A percentile compares a stretch with the other conserved stretches of the same genome.
Evolutionary conservation across 1,139 yeast species (phyloP).

Genomic region (Suhomyces bolitotheri): DNA sequence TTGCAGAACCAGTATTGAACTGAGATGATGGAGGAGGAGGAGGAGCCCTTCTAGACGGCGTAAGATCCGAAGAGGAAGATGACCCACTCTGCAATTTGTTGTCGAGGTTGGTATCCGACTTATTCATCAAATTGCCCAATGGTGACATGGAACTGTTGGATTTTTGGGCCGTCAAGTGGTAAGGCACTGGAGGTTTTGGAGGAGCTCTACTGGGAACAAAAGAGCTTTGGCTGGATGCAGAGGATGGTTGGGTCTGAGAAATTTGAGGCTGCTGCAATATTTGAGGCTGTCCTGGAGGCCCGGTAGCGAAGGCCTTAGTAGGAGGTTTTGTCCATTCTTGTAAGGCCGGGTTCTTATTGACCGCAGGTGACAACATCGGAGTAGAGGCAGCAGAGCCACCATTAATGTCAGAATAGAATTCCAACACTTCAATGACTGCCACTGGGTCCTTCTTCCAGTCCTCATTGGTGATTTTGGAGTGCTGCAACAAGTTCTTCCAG

Average conservation of each 20-base stretch:
- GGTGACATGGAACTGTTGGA: constrained; percentile 33
- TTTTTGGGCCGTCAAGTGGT: constrained; percentile 33
- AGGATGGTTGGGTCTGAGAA: constrained; percentile 8
- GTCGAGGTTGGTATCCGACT: constrained; percentile 17
- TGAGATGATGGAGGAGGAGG: constrained; percentile 44
- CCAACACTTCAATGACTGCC: constrained; percentile 89
- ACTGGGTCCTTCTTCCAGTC: constrained; percentile 84
- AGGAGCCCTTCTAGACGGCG: constrained; percentile 57
- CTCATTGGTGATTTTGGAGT: constrained; percentile 76
- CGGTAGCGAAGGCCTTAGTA: constrained; percentile 15
- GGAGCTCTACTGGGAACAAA: constrained; percentile 45
- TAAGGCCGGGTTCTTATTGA: constrained; percentile 15
- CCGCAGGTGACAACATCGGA: constrained; percentile 29
- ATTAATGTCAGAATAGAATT: constrained; percentile 64
- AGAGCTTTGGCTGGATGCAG: constrained; percentile 15
- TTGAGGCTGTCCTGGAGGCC: constrained; percentile 11
- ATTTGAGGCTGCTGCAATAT: constrained; percentile 7
- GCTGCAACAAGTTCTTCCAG: constrained; percentile 73
- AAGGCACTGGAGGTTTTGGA: constrained; percentile 48
- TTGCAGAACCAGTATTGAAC: constrained; percentile 1
- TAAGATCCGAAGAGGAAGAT: constrained; percentile 25
- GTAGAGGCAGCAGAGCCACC: constrained; percentile 37
- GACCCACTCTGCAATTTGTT: not conserved
- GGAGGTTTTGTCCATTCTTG: constrained; percentile 49
- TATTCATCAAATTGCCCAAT: constrained; percentile 34